Conservation (phyloP, 768 basidiomycete species). For the Hortiboletus flavorubellus region DNA sequence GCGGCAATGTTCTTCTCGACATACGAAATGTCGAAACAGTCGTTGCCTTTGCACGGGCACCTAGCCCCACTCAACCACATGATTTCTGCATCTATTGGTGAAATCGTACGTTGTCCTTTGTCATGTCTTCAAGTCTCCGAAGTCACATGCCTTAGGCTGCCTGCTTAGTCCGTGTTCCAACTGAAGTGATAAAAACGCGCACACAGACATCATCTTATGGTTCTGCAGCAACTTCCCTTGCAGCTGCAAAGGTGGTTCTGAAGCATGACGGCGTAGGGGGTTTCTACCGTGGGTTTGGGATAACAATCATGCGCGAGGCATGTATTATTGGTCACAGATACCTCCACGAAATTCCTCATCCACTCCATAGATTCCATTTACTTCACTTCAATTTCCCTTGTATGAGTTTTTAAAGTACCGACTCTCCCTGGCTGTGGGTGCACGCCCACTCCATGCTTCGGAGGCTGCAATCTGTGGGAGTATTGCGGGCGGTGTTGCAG, state of each 20-base stretch:
- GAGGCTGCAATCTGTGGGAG: constrained; percentile 89
- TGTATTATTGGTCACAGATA: background rate
- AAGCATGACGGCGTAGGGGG: constrained; percentile 65
- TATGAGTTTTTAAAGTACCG: constrained; percentile 83
- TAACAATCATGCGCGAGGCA: constrained; percentile 71
- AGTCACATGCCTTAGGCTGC: constrained; percentile 52
- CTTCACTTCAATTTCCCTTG: constrained; percentile 91
- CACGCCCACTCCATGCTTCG: constrained; percentile 60
- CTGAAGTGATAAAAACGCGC: constrained; percentile 93
- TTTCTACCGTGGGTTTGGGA: constrained; percentile 86
- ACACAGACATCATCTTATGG: constrained; percentile 84
- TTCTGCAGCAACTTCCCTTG: constrained; percentile 54
- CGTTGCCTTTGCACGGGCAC: constrained; percentile 57
- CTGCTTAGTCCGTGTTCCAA: constrained; percentile 91
- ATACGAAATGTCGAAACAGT: constrained; percentile 84
- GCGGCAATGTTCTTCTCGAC: constrained; percentile 95
- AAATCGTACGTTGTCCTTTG: constrained; percentile 43
- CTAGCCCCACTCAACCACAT: constrained; percentile 65
- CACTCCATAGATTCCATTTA: constrained; percentile 81
- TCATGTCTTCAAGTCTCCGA: constrained; percentile 12
- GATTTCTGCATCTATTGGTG: constrained; percentile 55
- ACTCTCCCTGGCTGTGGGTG: constrained; percentile 51
- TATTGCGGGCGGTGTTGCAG: constrained; percentile 87
- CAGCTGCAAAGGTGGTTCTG: constrained; percentile 55
- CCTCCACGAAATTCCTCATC: constrained; percentile 1